Evolutionary conservation across 192 early-diverging fungal species (phyloP), one percentile per base, ranked within the genome.

Genomic region (Kappamyces sp.): DNA sequence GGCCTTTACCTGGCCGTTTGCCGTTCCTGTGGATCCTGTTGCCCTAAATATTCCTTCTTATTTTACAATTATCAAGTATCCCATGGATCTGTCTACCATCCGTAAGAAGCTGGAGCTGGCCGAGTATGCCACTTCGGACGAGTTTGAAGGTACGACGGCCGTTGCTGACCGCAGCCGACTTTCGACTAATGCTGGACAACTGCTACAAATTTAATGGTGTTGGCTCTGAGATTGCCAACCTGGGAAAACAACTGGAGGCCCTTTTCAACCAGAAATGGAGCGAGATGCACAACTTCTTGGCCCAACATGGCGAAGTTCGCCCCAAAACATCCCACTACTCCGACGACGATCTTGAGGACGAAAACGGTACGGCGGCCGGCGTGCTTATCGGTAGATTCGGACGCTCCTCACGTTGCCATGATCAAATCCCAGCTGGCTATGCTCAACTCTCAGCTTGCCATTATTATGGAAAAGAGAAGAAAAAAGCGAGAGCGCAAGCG

Each of bases 71-170:
- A 78, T 95, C 70, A 91, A 88, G 55, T 59, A 86, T 53, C 92
- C 92, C 5, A 95, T 95, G 89, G 92, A 95, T 64, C 63, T 95
- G 39, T 73, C 78, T 30, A 95, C 92, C 0, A 84, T 95, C 8
- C 71, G 76, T 62, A 65, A 67, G 46, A 85, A 85, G 68, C 70
- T 92, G 4, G 84, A 89, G 42, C 47, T 63, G 39, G 81, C 78
- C 3, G 68, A 74, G 11, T 95, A 95, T 63, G 46, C 61, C 8
- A 64, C 62, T 32, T 67, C 78, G 5, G 76, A 81, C 9, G 86
- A 86, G 43, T 91, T 90, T 57, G 84, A 85, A 60, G 75, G 22
- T 22, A 22, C 22, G 22, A 22, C 22, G 22, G 22, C 22, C 22
- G 22, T 22, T 22, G 22, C 22, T 22, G 22, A 22, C 22, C 22